Evolutionary conservation across 345 rosid species (phyloP).

Genomic region (Brassica rapa): DNA sequence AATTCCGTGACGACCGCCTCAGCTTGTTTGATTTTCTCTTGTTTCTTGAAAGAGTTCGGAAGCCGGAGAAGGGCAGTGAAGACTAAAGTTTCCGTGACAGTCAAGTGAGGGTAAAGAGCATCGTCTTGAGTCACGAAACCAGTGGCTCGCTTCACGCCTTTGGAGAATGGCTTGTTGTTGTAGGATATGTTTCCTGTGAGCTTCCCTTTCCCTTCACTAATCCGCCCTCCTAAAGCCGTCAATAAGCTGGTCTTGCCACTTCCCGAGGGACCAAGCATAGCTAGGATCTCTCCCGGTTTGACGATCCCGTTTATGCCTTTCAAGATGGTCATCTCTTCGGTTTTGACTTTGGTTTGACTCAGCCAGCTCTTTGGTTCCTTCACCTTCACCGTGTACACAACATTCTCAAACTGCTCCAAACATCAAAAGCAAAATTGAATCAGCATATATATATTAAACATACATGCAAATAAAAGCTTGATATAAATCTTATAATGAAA

Average conservation of each 20-base stretch:
- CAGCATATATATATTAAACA: not conserved
- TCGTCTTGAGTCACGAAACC: slow-evolving; percentile 73
- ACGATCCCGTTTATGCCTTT: slow-evolving; percentile 55
- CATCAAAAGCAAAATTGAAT: slow-evolving; percentile 22
- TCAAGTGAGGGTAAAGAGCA: slow-evolving; percentile 56
- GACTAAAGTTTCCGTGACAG: slow-evolving; percentile 69
- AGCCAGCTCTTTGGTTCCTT: slow-evolving; percentile 30
- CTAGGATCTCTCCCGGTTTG: slow-evolving; percentile 57
- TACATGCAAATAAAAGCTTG: not conserved
- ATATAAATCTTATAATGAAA: not conserved
- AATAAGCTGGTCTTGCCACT: slow-evolving; percentile 60
- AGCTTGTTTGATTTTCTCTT: slow-evolving; percentile 74
- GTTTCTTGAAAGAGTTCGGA: slow-evolving; percentile 53
- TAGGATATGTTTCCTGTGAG: slow-evolving; percentile 49
- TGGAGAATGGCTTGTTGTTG: slow-evolving; percentile 52
- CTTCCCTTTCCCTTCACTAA: slow-evolving; percentile 39
- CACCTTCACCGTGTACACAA: slow-evolving; percentile 47
- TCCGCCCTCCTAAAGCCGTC: slow-evolving; percentile 57
- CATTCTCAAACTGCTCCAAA: slow-evolving; percentile 55
- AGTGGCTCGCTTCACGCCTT: slow-evolving; percentile 43
- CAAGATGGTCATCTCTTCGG: slow-evolving; percentile 47
- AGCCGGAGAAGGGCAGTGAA: slow-evolving; percentile 79
- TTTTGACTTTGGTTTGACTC: slow-evolving; percentile 24
- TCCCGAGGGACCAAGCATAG: slow-evolving; percentile 65
- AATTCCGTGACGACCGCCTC: slow-evolving; percentile 63